Evolutionary conservation across 2,329 filamentous ascomycete genomes (phyloP), one percentile per base, ranked within the genome.

Genomic region (Coniosporium tulheliwenetii): DNA sequence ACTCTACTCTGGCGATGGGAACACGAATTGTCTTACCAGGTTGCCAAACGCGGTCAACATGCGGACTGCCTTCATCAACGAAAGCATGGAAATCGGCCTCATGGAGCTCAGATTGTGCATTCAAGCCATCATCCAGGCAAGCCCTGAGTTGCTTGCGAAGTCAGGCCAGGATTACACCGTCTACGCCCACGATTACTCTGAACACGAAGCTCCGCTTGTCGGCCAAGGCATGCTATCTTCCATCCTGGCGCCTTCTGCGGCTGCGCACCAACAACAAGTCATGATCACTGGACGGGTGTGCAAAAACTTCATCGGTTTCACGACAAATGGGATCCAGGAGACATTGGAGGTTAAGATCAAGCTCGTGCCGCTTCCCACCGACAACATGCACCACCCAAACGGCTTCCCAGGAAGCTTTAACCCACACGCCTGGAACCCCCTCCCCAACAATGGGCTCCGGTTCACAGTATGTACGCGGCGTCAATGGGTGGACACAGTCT

Each of bases 171-270:
- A 98, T 63, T 98, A 91, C 63, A 91, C 86, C n/a, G 79, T 98
- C 42, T 98, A 98, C 62, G 86, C 89, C 29, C 85, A 85, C 65
- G 91, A 98, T 60, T 96, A 89, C 60, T 95, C 91, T 10, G 91
- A 98, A 62, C 83, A 84, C 47, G 87, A 95, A 55, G 85, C 80
- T 13, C 91, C 93, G 40, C 71, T 96, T 42, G 89, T 95, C 16
- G 91, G 91, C 15, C 89, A 98, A 61, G 91, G 93, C 40, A 85
- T 96, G 78, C 69, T 98, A 14, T 96, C 91, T 32, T 81, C 82
- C 73, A 77, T 80, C 15, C 69, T 96, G 37, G 71, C 73, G 39
- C 69, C 71, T 8, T 66, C 70, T 44, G 66, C 66, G 13, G 65
- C 69, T 19, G 68, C 69, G 39, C 69, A 76, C 42, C 71, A 79